A percentile compares a stretch with the other conserved stretches of the same genome.
These are phyloP conservation scores for Mortierella sp. DNA, from an alignment of 371 early-diverging fungal genomes.

Conservation along the genomic window DNA sequence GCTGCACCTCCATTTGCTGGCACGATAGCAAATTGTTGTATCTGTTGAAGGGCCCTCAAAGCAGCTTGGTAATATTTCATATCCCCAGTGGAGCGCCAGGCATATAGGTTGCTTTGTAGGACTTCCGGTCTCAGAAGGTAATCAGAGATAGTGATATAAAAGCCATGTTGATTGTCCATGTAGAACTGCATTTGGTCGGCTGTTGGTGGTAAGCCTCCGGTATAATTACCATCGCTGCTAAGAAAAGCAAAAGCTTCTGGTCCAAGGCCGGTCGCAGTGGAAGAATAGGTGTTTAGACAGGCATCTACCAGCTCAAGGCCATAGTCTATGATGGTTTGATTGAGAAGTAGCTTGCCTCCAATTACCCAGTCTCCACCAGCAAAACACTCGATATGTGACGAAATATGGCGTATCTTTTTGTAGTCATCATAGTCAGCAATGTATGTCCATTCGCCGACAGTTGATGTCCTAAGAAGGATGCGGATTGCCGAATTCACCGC, in stretches of 20 bases:
- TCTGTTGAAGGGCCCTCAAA: neutral
- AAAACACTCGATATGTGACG: neutral
- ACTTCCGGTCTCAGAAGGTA: slow-evolving; percentile 3
- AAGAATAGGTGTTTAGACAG: neutral
- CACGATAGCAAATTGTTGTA: neutral
- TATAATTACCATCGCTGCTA: neutral
- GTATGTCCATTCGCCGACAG: neutral
- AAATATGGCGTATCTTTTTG: neutral
- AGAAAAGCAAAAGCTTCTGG: neutral
- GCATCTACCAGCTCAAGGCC: slow-evolving; percentile 2
- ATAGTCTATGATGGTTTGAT: neutral
- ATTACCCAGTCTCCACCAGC: neutral
- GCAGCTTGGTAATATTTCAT: neutral
- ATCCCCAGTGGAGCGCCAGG: slow-evolving; percentile 3
- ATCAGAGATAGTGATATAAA: neutral
- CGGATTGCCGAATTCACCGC: slow-evolving; percentile 1
- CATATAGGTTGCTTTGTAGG: slow-evolving; percentile 3
- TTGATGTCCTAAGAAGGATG: neutral
- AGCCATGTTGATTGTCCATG: neutral
- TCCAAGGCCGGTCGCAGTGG: neutral
- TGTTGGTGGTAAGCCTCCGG: neutral
- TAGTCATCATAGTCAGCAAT: slow-evolving; percentile 1
- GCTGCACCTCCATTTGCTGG: neutral
- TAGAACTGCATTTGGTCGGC: neutral
- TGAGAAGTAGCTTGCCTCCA: neutral